Percentiles rank a stretch among this genome's conserved stretches.
Evolutionary conservation across 2,329 filamentous ascomycete species (phyloP).

Genomic region (Fusarium tjaetaba): DNA sequence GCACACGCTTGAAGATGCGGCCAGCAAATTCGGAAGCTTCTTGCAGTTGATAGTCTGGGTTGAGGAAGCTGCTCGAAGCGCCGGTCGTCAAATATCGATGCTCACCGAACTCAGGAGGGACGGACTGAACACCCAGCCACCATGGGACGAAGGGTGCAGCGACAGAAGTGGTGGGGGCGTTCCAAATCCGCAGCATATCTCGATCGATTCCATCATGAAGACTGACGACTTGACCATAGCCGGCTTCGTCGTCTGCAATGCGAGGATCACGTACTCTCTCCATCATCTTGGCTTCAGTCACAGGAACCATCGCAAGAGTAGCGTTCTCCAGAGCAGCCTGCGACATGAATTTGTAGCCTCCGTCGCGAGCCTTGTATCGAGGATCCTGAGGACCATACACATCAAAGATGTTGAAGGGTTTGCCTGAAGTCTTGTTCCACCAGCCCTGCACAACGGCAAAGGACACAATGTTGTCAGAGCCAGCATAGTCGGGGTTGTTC

Average conservation of each 20-base stretch:
- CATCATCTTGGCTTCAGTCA: conserved; percentile 39
- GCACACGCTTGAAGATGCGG: conserved; percentile 32
- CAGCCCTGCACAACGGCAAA: conserved; percentile 38
- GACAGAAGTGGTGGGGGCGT: conserved; percentile 30
- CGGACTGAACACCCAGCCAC: conserved; percentile 36
- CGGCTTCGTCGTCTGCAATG: conserved; percentile 38
- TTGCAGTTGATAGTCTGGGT: conserved; percentile 38
- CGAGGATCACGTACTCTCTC: conserved; percentile 34
- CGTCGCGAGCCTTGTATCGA: conserved; percentile 35
- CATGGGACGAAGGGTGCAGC: conserved; percentile 37
- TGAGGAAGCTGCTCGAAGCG: conserved; percentile 38
- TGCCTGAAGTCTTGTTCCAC: conserved; percentile 34
- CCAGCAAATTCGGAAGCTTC: conserved; percentile 38
- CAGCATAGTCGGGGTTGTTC: conserved; percentile 20
- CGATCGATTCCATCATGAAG: conserved; percentile 20
- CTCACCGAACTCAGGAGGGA: conserved; percentile 34
- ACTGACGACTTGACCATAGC: conserved; percentile 37
- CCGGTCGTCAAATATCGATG: conserved; percentile 38
- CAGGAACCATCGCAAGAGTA: conserved; percentile 29
- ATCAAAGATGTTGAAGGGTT: conserved; percentile 39
- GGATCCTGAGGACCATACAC: conserved; percentile 35
- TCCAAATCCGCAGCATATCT: conserved; percentile 37
- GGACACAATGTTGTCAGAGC: conserved; percentile 35
- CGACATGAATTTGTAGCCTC: conserved; percentile 41
- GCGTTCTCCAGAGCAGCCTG: conserved; percentile 37